Percentiles rank a stretch among this genome's conserved stretches.
Evolutionary conservation across 2,329 filamentous ascomycete genomes (phyloP).

Genomic region (Colletotrichum sidae): DNA sequence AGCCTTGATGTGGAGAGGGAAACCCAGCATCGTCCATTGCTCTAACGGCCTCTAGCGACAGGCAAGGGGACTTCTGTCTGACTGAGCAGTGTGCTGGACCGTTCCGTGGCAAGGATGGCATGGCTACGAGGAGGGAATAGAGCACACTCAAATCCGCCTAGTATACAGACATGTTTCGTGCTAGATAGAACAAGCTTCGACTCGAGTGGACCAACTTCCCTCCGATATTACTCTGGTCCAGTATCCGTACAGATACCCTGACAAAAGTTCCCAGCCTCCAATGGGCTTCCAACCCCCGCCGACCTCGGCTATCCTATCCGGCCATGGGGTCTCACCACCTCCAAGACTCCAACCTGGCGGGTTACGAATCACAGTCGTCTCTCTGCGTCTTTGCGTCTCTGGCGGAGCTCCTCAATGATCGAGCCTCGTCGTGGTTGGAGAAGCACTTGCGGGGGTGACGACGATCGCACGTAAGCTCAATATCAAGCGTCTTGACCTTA

Average conservation of each 20-base stretch:
- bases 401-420: constrained; percentile 15
- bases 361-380: constrained; percentile 30
- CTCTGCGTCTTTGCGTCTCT: constrained; percentile 19
- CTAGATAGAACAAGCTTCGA: too few species aligned
- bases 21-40: background rate
- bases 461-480: constrained; percentile 35
- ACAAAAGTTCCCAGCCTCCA: constrained; percentile 27
- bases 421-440: constrained; percentile 23
- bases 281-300: background rate
- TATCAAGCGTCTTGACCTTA: constrained; percentile 4
- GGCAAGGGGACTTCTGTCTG: constrained; percentile 10
- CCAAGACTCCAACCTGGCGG: too few species aligned
- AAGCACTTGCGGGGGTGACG: constrained; percentile 24
- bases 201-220: constrained; percentile 11
- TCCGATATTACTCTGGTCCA: constrained; percentile 21
- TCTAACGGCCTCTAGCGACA: background rate
- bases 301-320: constrained; percentile 23
- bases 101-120: too few species aligned
- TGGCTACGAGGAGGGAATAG: too few species aligned
- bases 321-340: background rate
- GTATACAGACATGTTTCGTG: too few species aligned
- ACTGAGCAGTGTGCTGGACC: background rate
- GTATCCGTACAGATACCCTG: background rate
- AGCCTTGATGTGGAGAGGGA: constrained; percentile 18
- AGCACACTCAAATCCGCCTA: too few species aligned